Base-by-base conservation (phyloP, 257 asterid genomes). In the Mentha longifolia region DNA sequence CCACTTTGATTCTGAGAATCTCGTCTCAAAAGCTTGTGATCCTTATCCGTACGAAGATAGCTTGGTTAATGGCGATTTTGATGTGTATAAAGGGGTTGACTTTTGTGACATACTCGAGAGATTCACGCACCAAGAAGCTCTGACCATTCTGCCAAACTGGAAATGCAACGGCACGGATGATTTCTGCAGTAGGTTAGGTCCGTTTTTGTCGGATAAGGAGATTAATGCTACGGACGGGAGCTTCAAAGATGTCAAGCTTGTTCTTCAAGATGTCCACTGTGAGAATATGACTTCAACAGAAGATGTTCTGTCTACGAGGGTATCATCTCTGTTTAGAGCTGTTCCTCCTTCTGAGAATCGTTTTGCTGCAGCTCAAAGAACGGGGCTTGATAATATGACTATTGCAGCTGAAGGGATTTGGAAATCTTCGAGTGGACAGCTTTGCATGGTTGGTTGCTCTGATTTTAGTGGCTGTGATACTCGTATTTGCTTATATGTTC, bases 341-440 rank as follows among this genome's bases (percentile, higher is more conserved):
- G 87, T 92, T 62, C 90, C 92, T 72, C 90, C 94, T 61, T 85
- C 81, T 12, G 92, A 86, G 85, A 84, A 85, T 77, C 87, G 74
- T 63, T 92, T 83, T 80, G 76, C 78, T 46, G 92, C 86, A 39
- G 83, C 87, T 11, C 94, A 84, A 57, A 85, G 96, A 68, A 86
- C 96, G 5, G 96, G 96, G 64, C 81, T 92, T 57, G 79, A 76
- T 66, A 85, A 86, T 76, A 80, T 82, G 91, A 88, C 94, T 76
- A 83, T 92, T 76, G 82, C 86, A 22, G 95, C 95, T 17, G 98
- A 92, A 80, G 98, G 98, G 58, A 82, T 88, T 16, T 92, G 98
- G 98, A 82, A 86, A 54, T 76, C 96, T 68, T 86, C 95, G 7
- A 86, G 82, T 73, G 98, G 98, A 73, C 96, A 89, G 81, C 88